phyloP scores from a whole-genome alignment of 2,329 filamentous ascomycete genomes.

The Fusarium bactridioides region DNA sequence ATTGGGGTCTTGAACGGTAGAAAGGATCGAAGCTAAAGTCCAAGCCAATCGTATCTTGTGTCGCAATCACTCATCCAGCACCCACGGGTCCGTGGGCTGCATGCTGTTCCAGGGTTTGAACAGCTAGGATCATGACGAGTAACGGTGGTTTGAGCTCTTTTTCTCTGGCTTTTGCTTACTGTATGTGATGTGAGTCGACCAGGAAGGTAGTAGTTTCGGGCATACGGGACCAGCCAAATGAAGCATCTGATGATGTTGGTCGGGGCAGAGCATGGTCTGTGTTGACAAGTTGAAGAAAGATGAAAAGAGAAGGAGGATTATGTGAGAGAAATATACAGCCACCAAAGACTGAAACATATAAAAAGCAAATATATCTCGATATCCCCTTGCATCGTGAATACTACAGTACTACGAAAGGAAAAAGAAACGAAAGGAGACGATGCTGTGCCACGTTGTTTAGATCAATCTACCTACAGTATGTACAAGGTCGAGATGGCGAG shows the following conservation, averaged over 20 bases:
- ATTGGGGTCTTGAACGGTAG: not conserved
- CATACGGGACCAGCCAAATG: slow-evolving; percentile 1
- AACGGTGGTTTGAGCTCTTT: not conserved
- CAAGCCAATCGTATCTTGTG: slow-evolving; percentile 16
- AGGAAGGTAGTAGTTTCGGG: slow-evolving; percentile 16
- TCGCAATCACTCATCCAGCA: not conserved
- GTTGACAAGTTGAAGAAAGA: not conserved
- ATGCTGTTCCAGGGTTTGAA: not conserved
- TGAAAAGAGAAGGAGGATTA: not conserved
- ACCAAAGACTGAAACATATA: not conserved
- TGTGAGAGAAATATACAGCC: not conserved
- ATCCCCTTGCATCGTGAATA: not conserved
- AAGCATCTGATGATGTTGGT: slow-evolving; percentile 3
- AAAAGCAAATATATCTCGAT: slow-evolving; percentile 3
- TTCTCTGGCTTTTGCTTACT: not conserved
- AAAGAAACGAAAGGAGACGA: not conserved
- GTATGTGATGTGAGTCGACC: not conserved
- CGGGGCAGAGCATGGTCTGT: not conserved
- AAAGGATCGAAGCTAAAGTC: slow-evolving; percentile 2
- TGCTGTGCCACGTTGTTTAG: slow-evolving; percentile 6
- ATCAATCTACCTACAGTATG: not conserved
- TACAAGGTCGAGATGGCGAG: slow-evolving; percentile 14
- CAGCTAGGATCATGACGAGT: slow-evolving; percentile 20
- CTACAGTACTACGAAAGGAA: not conserved
- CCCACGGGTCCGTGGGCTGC: slow-evolving; percentile 1